These are phyloP conservation scores for Penicillium bialowiezense DNA, from an alignment of 495 filamentous ascomycete genomes.

Conservation along the genomic window DNA sequence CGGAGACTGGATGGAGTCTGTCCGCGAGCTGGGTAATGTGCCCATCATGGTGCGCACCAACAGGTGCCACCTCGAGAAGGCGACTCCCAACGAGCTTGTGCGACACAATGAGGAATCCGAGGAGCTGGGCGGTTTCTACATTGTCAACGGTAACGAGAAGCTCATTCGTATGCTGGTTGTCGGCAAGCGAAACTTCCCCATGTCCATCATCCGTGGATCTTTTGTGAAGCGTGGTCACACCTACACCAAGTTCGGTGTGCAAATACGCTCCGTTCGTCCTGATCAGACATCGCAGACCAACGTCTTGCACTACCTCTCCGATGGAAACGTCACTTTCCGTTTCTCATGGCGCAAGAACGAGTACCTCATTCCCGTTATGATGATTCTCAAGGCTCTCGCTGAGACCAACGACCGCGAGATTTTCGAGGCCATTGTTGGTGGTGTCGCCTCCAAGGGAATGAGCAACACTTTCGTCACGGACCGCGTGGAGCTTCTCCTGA, in stretches of 20 bases:
- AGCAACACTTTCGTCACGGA: slow-evolving; percentile 93
- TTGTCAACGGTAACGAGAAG: slow-evolving; percentile 72
- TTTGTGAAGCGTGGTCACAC: slow-evolving; percentile 79
- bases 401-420: slow-evolving; percentile 97
- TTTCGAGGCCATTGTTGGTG: slow-evolving; percentile 82
- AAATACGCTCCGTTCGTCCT: slow-evolving; percentile 85
- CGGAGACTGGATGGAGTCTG: slow-evolving; percentile 73
- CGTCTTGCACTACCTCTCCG: slow-evolving; percentile 89
- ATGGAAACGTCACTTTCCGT: slow-evolving; percentile 93
- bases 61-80: slow-evolving; percentile 82
- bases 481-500: slow-evolving; percentile 84
- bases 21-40: slow-evolving; percentile 80
- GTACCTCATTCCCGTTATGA: slow-evolving; percentile 89
- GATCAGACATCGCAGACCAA: slow-evolving; percentile 98
- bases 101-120: slow-evolving; percentile 87
- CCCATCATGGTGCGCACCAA: slow-evolving; percentile 95
- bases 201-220: slow-evolving; percentile 87
- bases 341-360: slow-evolving; percentile 99
- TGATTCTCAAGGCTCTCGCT: slow-evolving; percentile 91
- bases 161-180: slow-evolving; percentile 89
- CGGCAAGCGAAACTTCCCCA: slow-evolving; percentile 84
- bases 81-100: slow-evolving; percentile 78
- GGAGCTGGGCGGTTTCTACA: slow-evolving; percentile 89
- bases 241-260: slow-evolving; percentile 86
- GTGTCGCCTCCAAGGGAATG: slow-evolving; percentile 66